Percentiles rank a stretch among this genome's conserved stretches.
Conservation (phyloP, 352 stramenopile genomes). For the Plasmopara viticola region DNA sequence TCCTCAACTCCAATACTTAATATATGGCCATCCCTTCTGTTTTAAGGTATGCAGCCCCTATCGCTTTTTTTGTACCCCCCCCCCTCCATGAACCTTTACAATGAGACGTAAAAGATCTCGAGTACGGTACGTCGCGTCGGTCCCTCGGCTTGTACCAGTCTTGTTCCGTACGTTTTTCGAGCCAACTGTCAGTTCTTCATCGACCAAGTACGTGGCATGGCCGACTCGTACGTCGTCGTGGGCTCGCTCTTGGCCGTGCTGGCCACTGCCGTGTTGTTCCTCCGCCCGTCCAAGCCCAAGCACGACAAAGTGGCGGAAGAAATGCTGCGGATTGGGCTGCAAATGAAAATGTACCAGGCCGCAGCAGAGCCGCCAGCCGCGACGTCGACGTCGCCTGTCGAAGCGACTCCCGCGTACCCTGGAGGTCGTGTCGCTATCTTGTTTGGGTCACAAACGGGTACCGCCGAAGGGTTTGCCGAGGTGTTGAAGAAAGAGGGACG, state of each 20-base stretch:
- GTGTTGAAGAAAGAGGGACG: constrained; percentile 87
- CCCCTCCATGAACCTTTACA: too few species aligned
- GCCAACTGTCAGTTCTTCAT: too few species aligned
- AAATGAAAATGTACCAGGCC: constrained; percentile 83
- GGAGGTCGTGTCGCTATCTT: constrained; percentile 86
- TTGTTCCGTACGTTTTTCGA: too few species aligned
- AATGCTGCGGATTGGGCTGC: constrained; percentile 64
- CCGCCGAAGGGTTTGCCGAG: constrained; percentile 94
- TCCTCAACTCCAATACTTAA: too few species aligned
- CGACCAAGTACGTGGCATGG: constrained; percentile 1
- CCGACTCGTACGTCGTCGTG: constrained; percentile 60
- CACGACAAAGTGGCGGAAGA: constrained; percentile 61
- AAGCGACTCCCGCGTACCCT: constrained; percentile 40
- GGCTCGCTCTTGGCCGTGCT: constrained; percentile 63
- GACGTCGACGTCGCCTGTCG: constrained; percentile 7
- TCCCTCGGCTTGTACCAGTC: too few species aligned
- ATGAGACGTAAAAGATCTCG: too few species aligned
- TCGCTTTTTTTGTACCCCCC: too few species aligned
- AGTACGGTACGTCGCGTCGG: too few species aligned
- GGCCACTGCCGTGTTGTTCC: constrained; percentile 54
- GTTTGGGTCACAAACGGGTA: constrained; percentile 97
- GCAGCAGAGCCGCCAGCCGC: constrained; percentile 17
- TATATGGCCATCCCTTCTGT: too few species aligned
- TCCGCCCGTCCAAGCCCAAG: constrained; percentile 45
- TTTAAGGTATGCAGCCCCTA: too few species aligned